Evolutionary conservation across 805 yeast species (phyloP).

Genomic region (Candida chilensis): DNA sequence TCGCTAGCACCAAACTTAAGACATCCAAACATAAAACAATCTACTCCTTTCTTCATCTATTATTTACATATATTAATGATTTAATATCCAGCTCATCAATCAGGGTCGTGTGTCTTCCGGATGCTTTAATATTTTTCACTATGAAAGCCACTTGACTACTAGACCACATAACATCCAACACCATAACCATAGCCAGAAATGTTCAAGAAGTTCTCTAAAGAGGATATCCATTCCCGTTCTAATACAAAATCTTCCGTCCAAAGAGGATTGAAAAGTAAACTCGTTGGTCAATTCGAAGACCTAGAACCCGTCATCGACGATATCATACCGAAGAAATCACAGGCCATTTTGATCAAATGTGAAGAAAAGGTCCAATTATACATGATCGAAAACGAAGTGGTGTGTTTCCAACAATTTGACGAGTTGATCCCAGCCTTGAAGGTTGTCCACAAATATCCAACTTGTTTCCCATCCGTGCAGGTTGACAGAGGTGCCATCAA

Average conservation of each 20-base stretch:
- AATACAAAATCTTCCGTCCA: slow-evolving; percentile 93
- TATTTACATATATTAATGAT: too few species aligned
- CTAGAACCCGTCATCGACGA: slow-evolving; percentile 73
- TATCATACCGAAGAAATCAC: slow-evolving; percentile 82
- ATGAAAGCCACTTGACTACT: too few species aligned
- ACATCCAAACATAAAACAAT: too few species aligned
- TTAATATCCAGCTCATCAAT: too few species aligned
- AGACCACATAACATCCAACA: too few species aligned
- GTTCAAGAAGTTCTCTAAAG: slow-evolving; percentile 66
- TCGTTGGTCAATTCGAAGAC: slow-evolving; percentile 66
- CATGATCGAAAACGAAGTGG: slow-evolving; percentile 61
- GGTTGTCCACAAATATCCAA: slow-evolving; percentile 75
- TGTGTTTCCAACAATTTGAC: slow-evolving; percentile 75
- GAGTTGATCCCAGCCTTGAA: slow-evolving; percentile 69
- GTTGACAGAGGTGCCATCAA: slow-evolving; percentile 97
- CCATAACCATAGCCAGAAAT: too few species aligned
- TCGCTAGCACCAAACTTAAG: too few species aligned
- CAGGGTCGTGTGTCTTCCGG: too few species aligned
- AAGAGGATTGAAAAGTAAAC: slow-evolving; percentile 70
- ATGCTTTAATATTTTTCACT: too few species aligned
- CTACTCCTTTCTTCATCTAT: too few species aligned
- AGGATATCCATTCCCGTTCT: slow-evolving; percentile 83
- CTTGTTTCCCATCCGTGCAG: slow-evolving; percentile 74
- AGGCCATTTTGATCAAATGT: slow-evolving; percentile 72
- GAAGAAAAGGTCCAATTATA: slow-evolving; percentile 83